A percentile compares a stretch with the other conserved stretches of the same genome.
These are phyloP conservation scores for Syncephalastrum racemosum DNA, from an alignment of 371 early-diverging fungal genomes.

Conservation along the genomic window DNA sequence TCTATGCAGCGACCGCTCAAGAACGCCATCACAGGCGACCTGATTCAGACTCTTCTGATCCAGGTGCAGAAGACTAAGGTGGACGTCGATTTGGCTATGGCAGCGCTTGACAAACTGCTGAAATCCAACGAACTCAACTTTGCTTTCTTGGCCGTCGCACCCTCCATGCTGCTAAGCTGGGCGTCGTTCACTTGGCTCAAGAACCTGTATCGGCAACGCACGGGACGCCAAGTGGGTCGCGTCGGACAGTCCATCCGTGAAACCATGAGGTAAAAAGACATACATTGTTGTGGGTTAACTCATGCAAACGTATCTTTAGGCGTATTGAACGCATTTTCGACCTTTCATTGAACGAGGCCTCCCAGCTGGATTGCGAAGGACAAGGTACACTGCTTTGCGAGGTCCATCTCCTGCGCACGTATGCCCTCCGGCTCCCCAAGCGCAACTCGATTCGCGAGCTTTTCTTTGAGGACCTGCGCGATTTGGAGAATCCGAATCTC, in stretches of 20 bases:
- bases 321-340: constrained; percentile 50
- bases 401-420: constrained; percentile 57
- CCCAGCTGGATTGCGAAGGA: constrained; percentile 54
- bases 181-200: constrained; percentile 52
- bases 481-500: constrained; percentile 64
- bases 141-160: constrained; percentile 78
- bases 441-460: constrained; percentile 54
- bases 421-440: constrained; percentile 49
- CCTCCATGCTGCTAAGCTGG: constrained; percentile 62
- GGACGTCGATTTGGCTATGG: constrained; percentile 89
- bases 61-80: constrained; percentile 92
- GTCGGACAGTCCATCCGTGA: constrained; percentile 39
- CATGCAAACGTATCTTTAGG: constrained; percentile 19
- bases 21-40: constrained; percentile 66
- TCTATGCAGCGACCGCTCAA: constrained; percentile 55
- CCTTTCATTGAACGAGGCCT: constrained; percentile 13
- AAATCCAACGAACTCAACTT: constrained; percentile 96
- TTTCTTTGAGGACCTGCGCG: constrained; percentile 72
- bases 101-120: constrained; percentile 91
- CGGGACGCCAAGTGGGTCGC: constrained; percentile 28
- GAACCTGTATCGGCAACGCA: constrained; percentile 32
- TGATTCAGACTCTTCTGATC: constrained; percentile 85
- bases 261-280: constrained; percentile 32
- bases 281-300: background rate
- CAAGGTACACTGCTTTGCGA: constrained; percentile 78